Percentiles rank a stretch among this genome's conserved stretches.
phyloP scores from a whole-genome alignment of 2,329 filamentous ascomycete species.

The Fusarium liriodendri region DNA sequence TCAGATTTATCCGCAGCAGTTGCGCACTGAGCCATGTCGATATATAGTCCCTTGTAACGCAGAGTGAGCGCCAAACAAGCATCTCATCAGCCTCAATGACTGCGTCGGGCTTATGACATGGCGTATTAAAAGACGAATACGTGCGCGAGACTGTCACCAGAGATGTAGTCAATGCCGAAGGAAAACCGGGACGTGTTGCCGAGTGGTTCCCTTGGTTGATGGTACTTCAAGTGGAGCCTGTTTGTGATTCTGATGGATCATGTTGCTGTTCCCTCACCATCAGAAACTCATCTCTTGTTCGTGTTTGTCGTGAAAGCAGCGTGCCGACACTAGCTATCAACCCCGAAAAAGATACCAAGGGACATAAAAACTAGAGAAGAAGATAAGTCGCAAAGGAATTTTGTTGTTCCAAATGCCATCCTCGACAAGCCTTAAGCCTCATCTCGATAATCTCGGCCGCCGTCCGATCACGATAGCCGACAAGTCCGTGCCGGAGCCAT shows the following conservation, averaged over 20 bases:
- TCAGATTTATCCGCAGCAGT: background rate
- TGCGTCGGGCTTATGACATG: background rate
- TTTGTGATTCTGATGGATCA: background rate
- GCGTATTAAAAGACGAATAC: background rate
- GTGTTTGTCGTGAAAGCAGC: too few species aligned
- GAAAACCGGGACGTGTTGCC: background rate
- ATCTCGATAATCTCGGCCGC: background rate
- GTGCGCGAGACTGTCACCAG: background rate
- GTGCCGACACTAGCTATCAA: background rate
- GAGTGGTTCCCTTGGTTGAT: background rate
- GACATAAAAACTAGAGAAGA: background rate
- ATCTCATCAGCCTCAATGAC: background rate
- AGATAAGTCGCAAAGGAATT: background rate
- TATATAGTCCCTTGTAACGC: background rate
- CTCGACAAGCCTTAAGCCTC: background rate
- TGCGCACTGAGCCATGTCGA: background rate
- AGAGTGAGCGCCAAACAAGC: background rate
- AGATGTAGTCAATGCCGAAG: background rate
- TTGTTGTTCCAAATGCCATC: background rate
- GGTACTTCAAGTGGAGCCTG: background rate
- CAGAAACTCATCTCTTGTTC: background rate
- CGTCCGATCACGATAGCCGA: background rate
- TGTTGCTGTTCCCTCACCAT: background rate
- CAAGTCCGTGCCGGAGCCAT: slow-evolving; percentile 1
- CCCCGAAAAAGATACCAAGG: background rate